A percentile compares a stretch with the other conserved stretches of the same genome.
Conservation (phyloP, 495 filamentous ascomycete species). For the Copromyces sp. region DNA sequence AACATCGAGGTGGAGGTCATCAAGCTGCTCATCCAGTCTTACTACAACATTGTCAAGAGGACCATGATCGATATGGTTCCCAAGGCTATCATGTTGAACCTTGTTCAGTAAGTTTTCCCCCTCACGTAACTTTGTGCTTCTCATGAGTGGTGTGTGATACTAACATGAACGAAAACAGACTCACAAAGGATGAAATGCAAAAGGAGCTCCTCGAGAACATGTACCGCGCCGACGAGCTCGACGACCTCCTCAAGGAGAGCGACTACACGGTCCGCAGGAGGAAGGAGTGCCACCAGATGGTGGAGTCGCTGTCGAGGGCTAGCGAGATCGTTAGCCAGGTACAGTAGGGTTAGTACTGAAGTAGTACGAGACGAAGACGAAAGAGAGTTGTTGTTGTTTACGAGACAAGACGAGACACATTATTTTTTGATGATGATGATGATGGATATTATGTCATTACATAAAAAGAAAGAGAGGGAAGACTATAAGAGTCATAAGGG, state of each 20-base stretch:
- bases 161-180: slow-evolving; percentile 38
- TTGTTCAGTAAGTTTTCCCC: slow-evolving; percentile 64
- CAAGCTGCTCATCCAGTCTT: slow-evolving; percentile 91
- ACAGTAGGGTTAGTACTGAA: slow-evolving; percentile 44
- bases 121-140: too few relatives aligned
- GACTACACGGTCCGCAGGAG: slow-evolving; percentile 91
- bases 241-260: slow-evolving; percentile 93
- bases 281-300: slow-evolving; percentile 99
- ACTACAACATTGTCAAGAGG: slow-evolving; percentile 94
- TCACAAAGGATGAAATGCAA: slow-evolving; percentile 98
- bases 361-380: neutral
- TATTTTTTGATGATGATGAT: neutral
- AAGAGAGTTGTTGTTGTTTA: neutral
- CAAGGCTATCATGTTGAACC: slow-evolving; percentile 96
- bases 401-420: neutral
- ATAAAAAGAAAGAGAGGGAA: neutral
- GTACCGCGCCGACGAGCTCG: slow-evolving; percentile 82
- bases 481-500: neutral
- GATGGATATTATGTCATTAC: neutral
- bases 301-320: slow-evolving; percentile 78
- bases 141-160: neutral
- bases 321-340: slow-evolving; percentile 97
- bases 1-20: slow-evolving; percentile 94
- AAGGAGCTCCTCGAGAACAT: slow-evolving; percentile 95
- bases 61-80: slow-evolving; percentile 99